A percentile compares a stretch with the other conserved stretches of the same genome.
These are phyloP conservation scores for Alnus rubra DNA, from an alignment of 306 rosid species.

Conservation along the genomic window DNA sequence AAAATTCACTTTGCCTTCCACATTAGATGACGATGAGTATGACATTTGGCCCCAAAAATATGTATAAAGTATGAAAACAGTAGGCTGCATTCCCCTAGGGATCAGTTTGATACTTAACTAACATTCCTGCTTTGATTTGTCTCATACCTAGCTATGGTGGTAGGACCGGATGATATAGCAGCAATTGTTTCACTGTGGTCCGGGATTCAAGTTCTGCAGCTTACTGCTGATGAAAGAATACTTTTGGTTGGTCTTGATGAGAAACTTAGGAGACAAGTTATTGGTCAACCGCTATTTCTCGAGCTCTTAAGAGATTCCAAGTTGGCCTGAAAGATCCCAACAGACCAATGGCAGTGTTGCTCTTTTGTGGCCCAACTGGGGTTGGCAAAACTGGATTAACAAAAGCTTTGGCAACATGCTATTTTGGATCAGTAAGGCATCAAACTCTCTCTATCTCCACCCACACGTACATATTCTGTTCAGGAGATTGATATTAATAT, in stretches of 20 bases:
- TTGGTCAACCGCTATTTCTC: slow-evolving; percentile 78
- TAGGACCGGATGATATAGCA: slow-evolving; percentile 70
- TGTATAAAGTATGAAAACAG: slow-evolving; percentile 13
- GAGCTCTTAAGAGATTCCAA: slow-evolving; percentile 76
- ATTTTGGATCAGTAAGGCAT: slow-evolving; percentile 77
- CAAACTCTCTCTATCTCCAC: neutral
- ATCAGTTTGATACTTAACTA: slow-evolving; percentile 30
- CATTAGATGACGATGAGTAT: slow-evolving; percentile 54
- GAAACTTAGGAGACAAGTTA: slow-evolving; percentile 61
- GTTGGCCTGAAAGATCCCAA: slow-evolving; percentile 77
- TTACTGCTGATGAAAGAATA: slow-evolving; percentile 69
- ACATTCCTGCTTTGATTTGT: slow-evolving; percentile 25
- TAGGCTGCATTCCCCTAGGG: slow-evolving; percentile 15
- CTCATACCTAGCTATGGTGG: slow-evolving; percentile 58
- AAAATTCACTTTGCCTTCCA: slow-evolving; percentile 55
- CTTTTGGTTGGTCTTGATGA: slow-evolving; percentile 59
- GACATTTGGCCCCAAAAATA: slow-evolving; percentile 36
- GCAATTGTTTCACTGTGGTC: slow-evolving; percentile 81
- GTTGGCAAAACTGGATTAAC: slow-evolving; percentile 90
- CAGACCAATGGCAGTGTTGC: slow-evolving; percentile 76
- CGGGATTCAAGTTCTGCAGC: slow-evolving; percentile 78
- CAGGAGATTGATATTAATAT: neutral
- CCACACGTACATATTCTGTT: neutral
- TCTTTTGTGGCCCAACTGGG: slow-evolving; percentile 87
- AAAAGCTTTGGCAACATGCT: slow-evolving; percentile 68